Percentiles rank a stretch among this genome's conserved stretches.
Conservation (phyloP, 805 yeast species). For the Nakazawaea pomicola region DNA sequence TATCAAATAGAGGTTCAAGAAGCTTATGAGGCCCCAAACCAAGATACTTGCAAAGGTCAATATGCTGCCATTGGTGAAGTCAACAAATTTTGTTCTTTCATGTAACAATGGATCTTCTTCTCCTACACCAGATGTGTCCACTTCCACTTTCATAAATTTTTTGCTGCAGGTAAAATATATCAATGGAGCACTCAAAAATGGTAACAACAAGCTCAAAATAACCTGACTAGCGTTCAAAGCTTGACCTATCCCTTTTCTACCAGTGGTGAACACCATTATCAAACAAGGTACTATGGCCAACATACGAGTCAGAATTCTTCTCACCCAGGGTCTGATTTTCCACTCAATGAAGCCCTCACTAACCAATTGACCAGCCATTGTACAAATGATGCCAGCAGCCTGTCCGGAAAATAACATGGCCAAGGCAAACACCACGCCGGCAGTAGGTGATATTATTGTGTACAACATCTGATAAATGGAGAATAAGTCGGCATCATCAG, state of each 20-base stretch:
- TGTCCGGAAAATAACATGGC: conserved; percentile 78
- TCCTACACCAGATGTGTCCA: conserved; percentile 15
- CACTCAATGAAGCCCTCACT: conserved; percentile 81
- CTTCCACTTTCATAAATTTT: conserved; percentile 32
- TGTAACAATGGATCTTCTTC: conserved; percentile 19
- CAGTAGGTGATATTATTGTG: conserved; percentile 56
- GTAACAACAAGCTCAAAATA: conserved; percentile 67
- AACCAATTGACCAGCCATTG: conserved; percentile 87
- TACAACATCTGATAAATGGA: conserved; percentile 61
- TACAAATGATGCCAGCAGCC: conserved; percentile 84
- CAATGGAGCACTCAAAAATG: conserved; percentile 76
- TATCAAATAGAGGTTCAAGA: conserved; percentile 68
- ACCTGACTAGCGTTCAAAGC: conserved; percentile 82
- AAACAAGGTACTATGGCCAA: conserved; percentile 77
- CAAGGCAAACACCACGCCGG: conserved; percentile 76
- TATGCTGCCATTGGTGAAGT: conserved; percentile 63
- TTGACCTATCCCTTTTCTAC: conserved; percentile 55
- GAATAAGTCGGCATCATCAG: conserved; percentile 69
- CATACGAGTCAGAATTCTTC: conserved; percentile 66
- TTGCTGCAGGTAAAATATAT: conserved; percentile 69
- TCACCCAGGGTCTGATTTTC: conserved; percentile 74
- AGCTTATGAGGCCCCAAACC: conserved; percentile 68
- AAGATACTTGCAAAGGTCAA: conserved; percentile 50
- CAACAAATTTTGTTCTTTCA: conserved; percentile 34
- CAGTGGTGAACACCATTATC: conserved; percentile 58